These are phyloP conservation scores for Aspergillus sp. DNA, from an alignment of 2,329 filamentous ascomycete genomes.

Conservation along the genomic window DNA sequence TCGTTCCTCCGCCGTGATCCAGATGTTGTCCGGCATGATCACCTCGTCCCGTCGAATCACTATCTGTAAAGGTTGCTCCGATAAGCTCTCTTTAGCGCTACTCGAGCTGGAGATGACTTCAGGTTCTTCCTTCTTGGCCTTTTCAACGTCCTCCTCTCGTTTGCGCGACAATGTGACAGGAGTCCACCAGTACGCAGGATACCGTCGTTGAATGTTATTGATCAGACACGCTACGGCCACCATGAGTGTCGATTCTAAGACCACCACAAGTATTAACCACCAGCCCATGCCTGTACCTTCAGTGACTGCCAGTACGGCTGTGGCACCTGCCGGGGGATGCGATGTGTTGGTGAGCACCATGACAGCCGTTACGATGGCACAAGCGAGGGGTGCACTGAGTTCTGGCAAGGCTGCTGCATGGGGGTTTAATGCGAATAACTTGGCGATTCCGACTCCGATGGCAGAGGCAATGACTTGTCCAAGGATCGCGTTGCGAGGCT, in stretches of 20 bases:
- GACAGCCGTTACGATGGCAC: constrained; percentile 54
- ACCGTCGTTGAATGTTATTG: constrained; percentile 63
- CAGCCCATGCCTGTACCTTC: constrained; percentile 56
- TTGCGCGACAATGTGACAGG: constrained; percentile 19
- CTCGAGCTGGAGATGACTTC: constrained; percentile 8
- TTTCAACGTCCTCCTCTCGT: constrained; percentile 14
- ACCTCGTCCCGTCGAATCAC: constrained; percentile 25
- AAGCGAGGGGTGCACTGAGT: constrained; percentile 59
- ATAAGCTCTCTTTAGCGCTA: constrained; percentile 15
- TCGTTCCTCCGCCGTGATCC: constrained; percentile 26
- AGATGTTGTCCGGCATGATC: constrained; percentile 27
- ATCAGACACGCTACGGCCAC: constrained; percentile 55
- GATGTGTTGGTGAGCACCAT: constrained; percentile 68
- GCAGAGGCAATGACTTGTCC: constrained; percentile 60
- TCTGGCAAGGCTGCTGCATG: constrained; percentile 51
- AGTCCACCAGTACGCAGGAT: constrained; percentile 63
- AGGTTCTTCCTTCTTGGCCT: constrained; percentile 11
- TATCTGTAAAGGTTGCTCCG: constrained; percentile 20
- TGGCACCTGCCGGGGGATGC: constrained; percentile 69
- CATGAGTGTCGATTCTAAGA: constrained; percentile 58
- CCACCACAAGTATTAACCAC: constrained; percentile 58
- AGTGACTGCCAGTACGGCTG: constrained; percentile 60
- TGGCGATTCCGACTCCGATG: constrained; percentile 56
- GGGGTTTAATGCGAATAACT: constrained; percentile 54
- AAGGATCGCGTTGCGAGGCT: constrained; percentile 62